These are phyloP conservation scores for Fusarium albidum DNA, from an alignment of 2,329 filamentous ascomycete species.

Conservation along the genomic window DNA sequence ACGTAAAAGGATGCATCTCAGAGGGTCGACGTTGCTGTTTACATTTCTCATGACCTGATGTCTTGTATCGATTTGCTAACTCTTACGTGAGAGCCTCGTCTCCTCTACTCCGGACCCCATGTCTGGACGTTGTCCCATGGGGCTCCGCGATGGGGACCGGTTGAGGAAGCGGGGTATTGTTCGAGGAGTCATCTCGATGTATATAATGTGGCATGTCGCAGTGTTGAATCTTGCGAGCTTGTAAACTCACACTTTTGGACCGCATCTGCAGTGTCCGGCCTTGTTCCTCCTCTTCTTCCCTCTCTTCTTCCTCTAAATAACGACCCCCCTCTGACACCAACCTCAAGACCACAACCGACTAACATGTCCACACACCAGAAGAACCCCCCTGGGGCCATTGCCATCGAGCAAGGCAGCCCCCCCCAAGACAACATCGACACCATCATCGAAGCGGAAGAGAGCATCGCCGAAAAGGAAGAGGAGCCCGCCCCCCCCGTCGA, in stretches of 20 bases:
- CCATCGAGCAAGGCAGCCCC: neutral
- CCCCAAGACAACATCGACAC: constrained; percentile 13
- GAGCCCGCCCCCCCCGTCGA: constrained; percentile 25
- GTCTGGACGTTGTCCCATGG: constrained; percentile 21
- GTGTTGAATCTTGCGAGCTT: too few relatives aligned
- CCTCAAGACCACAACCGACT: too few relatives aligned
- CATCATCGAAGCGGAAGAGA: constrained; percentile 17
- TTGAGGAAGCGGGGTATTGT: neutral
- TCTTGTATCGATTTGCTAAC: constrained; percentile 29
- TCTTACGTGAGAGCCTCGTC: constrained; percentile 32
- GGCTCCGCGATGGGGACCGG: constrained; percentile 23
- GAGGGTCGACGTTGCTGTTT: neutral
- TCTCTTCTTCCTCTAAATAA: too few relatives aligned
- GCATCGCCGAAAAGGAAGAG: constrained; percentile 25
- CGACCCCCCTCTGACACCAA: too few relatives aligned
- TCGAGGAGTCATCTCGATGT: constrained; percentile 15
- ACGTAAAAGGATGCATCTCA: constrained; percentile 25
- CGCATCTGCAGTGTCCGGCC: too few relatives aligned
- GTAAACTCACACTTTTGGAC: too few relatives aligned
- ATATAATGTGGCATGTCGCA: constrained; percentile 14
- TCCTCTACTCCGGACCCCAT: constrained; percentile 2
- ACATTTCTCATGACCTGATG: constrained; percentile 32
- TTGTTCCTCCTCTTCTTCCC: too few relatives aligned
- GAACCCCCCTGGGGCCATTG: neutral
- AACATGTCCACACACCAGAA: constrained; percentile 10